A percentile compares a stretch with the other conserved stretches of the same genome.
Conservation (phyloP, 2,329 filamentous ascomycete species). For the Amylocarpus encephaloides region DNA sequence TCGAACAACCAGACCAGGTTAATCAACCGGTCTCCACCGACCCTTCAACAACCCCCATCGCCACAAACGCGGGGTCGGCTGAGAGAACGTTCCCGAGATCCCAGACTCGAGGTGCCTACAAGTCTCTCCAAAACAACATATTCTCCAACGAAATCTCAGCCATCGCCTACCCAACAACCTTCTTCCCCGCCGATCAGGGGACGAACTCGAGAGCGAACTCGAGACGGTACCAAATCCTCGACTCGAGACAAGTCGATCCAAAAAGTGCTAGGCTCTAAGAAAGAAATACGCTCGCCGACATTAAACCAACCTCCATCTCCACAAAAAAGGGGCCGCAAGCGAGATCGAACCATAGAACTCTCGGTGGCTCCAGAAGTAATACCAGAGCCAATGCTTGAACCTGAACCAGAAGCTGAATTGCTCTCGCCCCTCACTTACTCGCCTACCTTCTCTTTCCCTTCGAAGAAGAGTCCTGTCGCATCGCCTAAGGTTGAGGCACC, state of each 20-base stretch:
- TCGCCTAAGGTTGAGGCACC: background rate
- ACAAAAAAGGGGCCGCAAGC: background rate
- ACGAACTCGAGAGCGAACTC: background rate
- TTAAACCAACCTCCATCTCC: background rate
- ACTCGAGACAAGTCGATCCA: too few relatives aligned
- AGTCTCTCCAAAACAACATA: background rate
- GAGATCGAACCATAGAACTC: background rate
- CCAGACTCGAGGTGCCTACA: background rate
- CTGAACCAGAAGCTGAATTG: background rate
- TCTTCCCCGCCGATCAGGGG: background rate
- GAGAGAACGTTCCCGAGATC: background rate
- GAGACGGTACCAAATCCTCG: background rate
- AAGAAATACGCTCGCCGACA: background rate
- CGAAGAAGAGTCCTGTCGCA: background rate
- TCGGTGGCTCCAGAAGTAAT: background rate
- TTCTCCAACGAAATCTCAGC: background rate
- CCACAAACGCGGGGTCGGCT: background rate
- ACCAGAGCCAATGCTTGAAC: background rate
- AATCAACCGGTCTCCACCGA: background rate
- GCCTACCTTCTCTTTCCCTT: background rate
- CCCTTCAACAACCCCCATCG: background rate
- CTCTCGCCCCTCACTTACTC: constrained; percentile 2
- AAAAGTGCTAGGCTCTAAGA: background rate
- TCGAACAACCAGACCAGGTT: background rate
- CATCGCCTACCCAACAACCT: background rate